Evolutionary conservation across 257 asterid genomes (phyloP), one percentile per base, ranked within the genome.

Genomic region (Solanum chiquidenum): DNA sequence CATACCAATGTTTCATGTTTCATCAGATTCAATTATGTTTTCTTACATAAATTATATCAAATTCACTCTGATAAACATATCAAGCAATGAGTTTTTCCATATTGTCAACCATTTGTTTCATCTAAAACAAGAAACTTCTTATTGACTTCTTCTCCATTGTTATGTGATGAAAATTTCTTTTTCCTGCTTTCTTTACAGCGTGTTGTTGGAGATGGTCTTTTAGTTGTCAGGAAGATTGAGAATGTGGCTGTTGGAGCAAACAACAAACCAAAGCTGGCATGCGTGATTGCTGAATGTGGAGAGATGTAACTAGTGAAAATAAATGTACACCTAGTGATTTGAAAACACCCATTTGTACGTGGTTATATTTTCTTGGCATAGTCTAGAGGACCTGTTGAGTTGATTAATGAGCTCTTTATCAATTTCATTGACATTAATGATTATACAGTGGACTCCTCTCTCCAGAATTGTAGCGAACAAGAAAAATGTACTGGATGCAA

Each of bases 161-260:
- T 86, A 37, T 86, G 84, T 73, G 68, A 73, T 69, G 1, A n/a
- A 25, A 46, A 1, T 34, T 25, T 83, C 68, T 85, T 73, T 35
- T 85, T 14, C 86, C 86, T 42, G 62, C 60, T 6, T 89, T 86
- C 75, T 68, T 87, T 89, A 91, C 99, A 96, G 99, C 94, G 98
- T 37, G 98, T 96, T 85, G 86, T 96, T 60, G 98, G 99, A 87
- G 99, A 96, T 75, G 98, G 99, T 64, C 96, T 96, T 58, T 88
- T 96, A 94, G 93, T 92, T 40, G 90, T 90, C 49, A 94, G 99
- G 91, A 96, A 96, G 94, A 96, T 96, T 29, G 99, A 96, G 94
- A 96, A 96, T 84, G 98, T 96, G 88, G 98, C 98, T 16, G 88
- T 94, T 7, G 99, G 99, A 88, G 94, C 98, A 49, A 95, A 97